Conservation (phyloP, 169 alveolate species). For the Eimeria brunetti region DNA sequence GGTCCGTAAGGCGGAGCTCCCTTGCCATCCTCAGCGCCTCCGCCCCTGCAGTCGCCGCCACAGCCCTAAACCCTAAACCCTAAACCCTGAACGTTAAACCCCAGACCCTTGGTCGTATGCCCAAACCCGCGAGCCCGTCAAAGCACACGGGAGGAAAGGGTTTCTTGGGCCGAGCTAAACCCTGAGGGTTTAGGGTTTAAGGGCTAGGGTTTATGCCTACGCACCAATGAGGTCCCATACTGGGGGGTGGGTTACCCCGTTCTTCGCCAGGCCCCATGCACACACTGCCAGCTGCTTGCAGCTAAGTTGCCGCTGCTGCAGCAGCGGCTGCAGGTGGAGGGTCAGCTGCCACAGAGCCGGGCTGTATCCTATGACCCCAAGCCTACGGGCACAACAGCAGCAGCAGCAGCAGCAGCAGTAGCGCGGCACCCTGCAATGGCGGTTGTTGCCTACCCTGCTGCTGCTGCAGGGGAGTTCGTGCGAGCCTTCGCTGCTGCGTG, state of each 20-base stretch:
- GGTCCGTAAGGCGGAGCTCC: conserved; percentile 57
- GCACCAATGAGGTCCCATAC: conserved; percentile 70
- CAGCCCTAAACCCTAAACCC: not conserved
- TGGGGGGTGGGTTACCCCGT: not conserved
- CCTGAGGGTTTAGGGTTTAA: not conserved
- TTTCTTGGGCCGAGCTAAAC: too few species aligned
- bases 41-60: conserved; percentile 16
- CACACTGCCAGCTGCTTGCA: conserved; percentile 37
- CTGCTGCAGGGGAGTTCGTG: not conserved
- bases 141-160: not conserved
- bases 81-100: not conserved
- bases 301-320: conserved; percentile 65
- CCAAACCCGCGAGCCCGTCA: not conserved
- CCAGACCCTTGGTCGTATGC: not conserved
- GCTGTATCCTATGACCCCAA: conserved; percentile 50
- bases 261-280: conserved; percentile 76
- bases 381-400: conserved; percentile 22
- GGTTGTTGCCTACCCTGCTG: not conserved
- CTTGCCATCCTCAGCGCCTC: conserved; percentile 32
- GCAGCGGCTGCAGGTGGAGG: conserved; percentile 30
- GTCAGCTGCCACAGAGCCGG: conserved; percentile 77
- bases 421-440: not conserved
- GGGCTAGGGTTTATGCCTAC: not conserved
- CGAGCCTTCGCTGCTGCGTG: not conserved
- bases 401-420: not conserved